Percentiles rank a stretch among this genome's conserved stretches.
Conservation (phyloP, 75 land plant genomes). For the Selaginella tamariscina region DNA sequence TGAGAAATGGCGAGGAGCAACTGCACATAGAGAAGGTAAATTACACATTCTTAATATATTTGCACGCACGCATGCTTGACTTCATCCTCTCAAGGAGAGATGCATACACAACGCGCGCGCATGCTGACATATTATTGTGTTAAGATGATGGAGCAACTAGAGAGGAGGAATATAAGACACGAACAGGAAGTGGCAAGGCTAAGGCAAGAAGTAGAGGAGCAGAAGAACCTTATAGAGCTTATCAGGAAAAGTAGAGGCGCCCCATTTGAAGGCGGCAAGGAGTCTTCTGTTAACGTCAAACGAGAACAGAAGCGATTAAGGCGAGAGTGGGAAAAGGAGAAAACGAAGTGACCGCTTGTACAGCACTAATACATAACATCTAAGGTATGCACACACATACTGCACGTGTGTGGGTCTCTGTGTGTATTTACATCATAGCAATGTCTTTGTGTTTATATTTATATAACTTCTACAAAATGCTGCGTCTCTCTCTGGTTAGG, state of each 20-base stretch:
- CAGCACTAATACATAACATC: background rate
- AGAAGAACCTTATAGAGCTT: background rate
- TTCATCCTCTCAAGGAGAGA: too few relatives aligned
- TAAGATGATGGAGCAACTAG: background rate
- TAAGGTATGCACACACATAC: too few relatives aligned
- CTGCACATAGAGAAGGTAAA: too few relatives aligned
- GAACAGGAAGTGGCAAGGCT: background rate
- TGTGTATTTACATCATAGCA: background rate
- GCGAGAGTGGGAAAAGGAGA: background rate
- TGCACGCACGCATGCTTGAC: too few relatives aligned
- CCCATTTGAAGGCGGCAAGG: background rate
- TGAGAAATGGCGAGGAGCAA: background rate
- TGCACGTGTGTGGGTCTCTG: too few relatives aligned
- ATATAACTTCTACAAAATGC: background rate
- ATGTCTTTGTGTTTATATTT: background rate
- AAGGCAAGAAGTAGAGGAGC: background rate
- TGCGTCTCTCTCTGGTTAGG: background rate
- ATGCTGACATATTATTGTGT: too few relatives aligned
- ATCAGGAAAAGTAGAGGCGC: background rate
- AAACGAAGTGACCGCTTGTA: too few relatives aligned
- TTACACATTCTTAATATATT: too few relatives aligned
- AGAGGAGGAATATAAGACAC: background rate
- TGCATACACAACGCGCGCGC: too few relatives aligned
- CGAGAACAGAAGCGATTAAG: background rate
- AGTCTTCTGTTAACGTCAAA: background rate